These are phyloP conservation scores for Actinomortierella ambigua DNA, from an alignment of 371 early-diverging fungal species.

Conservation along the genomic window DNA sequence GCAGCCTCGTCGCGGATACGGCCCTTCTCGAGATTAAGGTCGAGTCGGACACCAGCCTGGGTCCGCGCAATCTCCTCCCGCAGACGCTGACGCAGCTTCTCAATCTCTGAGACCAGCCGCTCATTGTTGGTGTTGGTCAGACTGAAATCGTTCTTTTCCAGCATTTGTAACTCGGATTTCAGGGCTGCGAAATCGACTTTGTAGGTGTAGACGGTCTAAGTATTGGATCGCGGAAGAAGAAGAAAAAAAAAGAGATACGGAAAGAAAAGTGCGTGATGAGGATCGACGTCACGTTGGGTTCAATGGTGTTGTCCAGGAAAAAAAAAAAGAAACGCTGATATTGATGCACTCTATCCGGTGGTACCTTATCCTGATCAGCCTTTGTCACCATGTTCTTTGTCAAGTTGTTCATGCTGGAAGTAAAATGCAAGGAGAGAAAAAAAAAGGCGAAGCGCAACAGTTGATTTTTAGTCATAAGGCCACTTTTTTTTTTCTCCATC, in stretches of 20 bases:
- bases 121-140: conserved; percentile 86
- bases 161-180: conserved; percentile 84
- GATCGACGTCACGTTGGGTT: too few species aligned
- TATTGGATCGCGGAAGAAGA: neutral
- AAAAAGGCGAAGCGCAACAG: neutral
- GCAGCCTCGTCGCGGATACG: conserved; percentile 85
- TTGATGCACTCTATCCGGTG: neutral
- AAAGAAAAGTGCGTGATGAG: neutral
- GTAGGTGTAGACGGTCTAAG: conserved; percentile 80
- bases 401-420: conserved; percentile 57
- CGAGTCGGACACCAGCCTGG: conserved; percentile 87
- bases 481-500: neutral
- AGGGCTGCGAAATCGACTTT: conserved; percentile 92
- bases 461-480: too few species aligned
- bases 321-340: neutral
- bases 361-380: conserved; percentile 84
- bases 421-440: neutral
- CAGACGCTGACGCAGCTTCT: conserved; percentile 77
- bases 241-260: neutral
- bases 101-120: conserved; percentile 76
- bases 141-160: conserved; percentile 91
- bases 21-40: conserved; percentile 90
- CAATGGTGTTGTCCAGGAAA: too few species aligned
- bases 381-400: conserved; percentile 75
- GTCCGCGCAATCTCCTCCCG: conserved; percentile 86